phyloP scores from a whole-genome alignment of 306 rosid species.

The Fragaria ananassa region DNA sequence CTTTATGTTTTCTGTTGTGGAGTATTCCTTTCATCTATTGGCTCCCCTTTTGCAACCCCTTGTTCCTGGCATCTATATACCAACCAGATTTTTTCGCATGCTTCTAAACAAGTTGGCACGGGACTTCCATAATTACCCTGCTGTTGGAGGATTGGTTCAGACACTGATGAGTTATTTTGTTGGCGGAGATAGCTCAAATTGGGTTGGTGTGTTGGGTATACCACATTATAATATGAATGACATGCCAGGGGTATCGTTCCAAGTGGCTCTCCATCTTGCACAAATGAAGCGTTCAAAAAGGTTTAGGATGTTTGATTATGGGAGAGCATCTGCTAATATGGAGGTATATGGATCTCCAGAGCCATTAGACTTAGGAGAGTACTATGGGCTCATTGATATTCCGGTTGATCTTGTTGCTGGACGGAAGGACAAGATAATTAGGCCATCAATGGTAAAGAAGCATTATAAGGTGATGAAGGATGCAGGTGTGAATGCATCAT shows the following conservation, averaged over 20 bases:
- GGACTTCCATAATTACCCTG: constrained; percentile 83
- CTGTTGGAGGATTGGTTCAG: constrained; percentile 91
- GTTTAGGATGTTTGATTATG: constrained; percentile 75
- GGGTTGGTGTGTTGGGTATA: constrained; percentile 84
- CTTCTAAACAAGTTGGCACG: constrained; percentile 85
- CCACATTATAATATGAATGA: constrained; percentile 97
- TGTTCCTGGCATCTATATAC: constrained; percentile 82
- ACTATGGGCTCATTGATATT: constrained; percentile 57
- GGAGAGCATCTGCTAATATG: constrained; percentile 50
- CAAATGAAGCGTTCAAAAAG: constrained; percentile 73
- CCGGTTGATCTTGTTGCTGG: constrained; percentile 94
- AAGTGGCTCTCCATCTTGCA: constrained; percentile 72
- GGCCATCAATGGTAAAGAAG: constrained; percentile 80
- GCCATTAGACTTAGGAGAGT: constrained; percentile 72
- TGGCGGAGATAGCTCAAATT: constrained; percentile 96
- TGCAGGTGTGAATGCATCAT: constrained; percentile 58
- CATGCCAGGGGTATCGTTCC: constrained; percentile 87
- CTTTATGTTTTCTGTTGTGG: constrained; percentile 52
- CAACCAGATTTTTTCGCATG: constrained; percentile 91
- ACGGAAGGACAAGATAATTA: constrained; percentile 74
- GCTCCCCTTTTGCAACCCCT: constrained; percentile 64
- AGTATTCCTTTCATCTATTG: constrained; percentile 43
- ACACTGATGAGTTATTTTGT: constrained; percentile 76
- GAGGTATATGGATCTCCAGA: constrained; percentile 56
- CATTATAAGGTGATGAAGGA: constrained; percentile 71